Evolutionary conservation across 495 filamentous ascomycete genomes (phyloP).

Genomic region (Coniosporium apollinis): DNA sequence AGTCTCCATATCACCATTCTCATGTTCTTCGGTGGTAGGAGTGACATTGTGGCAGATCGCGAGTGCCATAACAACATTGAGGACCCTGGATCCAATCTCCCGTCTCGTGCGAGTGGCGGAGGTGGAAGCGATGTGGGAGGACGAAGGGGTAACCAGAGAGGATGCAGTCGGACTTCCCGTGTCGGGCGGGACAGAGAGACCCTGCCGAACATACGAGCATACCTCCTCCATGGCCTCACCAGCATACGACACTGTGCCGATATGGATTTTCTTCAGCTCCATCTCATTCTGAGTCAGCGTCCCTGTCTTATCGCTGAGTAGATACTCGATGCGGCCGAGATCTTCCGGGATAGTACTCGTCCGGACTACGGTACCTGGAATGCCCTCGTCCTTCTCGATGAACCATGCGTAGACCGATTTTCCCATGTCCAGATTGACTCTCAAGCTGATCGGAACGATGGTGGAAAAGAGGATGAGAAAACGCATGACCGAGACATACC

Average conservation of each 20-base stretch:
- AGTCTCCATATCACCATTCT: constrained; percentile 57
- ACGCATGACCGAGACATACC: constrained; percentile 91
- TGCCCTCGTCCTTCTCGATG: constrained; percentile 80
- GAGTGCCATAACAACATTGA: constrained; percentile 79
- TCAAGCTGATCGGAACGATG: constrained; percentile 91
- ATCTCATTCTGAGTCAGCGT: constrained; percentile 96
- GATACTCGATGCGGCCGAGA: constrained; percentile 85
- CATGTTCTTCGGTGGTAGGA: constrained; percentile 61
- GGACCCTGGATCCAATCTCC: constrained; percentile 83
- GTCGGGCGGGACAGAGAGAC: constrained; percentile 40
- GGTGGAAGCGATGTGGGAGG: constrained; percentile 28
- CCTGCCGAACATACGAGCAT: constrained; percentile 63
- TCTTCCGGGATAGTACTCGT: constrained; percentile 98
- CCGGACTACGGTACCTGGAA: constrained; percentile 79
- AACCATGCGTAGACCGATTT: constrained; percentile 93
- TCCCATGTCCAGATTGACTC: constrained; percentile 93
- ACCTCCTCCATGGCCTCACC: constrained; percentile 99
- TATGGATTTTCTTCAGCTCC: constrained; percentile 97
- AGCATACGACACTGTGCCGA: constrained; percentile 94
- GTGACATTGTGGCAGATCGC: constrained; percentile 97
- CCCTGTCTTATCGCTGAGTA: constrained; percentile 93
- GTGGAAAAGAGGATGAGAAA: constrained; percentile 98
- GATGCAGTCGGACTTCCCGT: constrained; percentile 15
- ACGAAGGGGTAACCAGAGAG: constrained; percentile 55
- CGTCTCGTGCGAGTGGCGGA: constrained; percentile 63